These are phyloP conservation scores for Suillus plorans DNA, from an alignment of 768 basidiomycete species.

Conservation along the genomic window DNA sequence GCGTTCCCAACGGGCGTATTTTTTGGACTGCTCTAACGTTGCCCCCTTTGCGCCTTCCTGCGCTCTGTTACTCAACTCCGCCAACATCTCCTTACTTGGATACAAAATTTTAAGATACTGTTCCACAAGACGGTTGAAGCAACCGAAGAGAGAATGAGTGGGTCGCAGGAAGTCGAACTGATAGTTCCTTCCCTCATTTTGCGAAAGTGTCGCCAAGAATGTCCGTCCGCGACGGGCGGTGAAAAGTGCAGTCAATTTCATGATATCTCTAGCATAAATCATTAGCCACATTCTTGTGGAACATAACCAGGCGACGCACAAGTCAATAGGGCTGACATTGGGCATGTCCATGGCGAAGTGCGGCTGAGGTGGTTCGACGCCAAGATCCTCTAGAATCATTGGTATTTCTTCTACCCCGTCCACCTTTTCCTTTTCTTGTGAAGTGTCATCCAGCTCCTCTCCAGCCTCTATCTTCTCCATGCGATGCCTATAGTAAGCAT, in stretches of 20 bases:
- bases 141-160: conserved; percentile 92
- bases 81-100: conserved; percentile 74
- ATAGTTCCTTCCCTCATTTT: conserved; percentile 90
- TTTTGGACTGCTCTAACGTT: conserved; percentile 70
- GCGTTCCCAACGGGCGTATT: conserved; percentile 88
- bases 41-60: conserved; percentile 72
- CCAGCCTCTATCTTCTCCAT: conserved; percentile 82
- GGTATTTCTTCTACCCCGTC: conserved; percentile 32
- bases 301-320: conserved; percentile 57
- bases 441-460: conserved; percentile 62
- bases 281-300: conserved; percentile 1
- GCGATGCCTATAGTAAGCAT: conserved; percentile 95
- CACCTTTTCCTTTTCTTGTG: conserved; percentile 44
- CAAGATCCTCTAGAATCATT: conserved; percentile 54
- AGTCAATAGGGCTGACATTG: conserved; percentile 82
- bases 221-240: conserved; percentile 87
- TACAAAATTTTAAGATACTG: conserved; percentile 91
- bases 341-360: conserved; percentile 88
- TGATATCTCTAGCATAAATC: conserved; percentile 67
- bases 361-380: conserved; percentile 72
- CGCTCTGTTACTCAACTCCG: conserved; percentile 67
- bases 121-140: conserved; percentile 96
- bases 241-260: conserved; percentile 95
- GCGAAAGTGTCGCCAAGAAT: conserved; percentile 83
- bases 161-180: conserved; percentile 98